These are phyloP conservation scores for Candida adriatica DNA, from an alignment of 805 yeast genomes.

Conservation along the genomic window DNA sequence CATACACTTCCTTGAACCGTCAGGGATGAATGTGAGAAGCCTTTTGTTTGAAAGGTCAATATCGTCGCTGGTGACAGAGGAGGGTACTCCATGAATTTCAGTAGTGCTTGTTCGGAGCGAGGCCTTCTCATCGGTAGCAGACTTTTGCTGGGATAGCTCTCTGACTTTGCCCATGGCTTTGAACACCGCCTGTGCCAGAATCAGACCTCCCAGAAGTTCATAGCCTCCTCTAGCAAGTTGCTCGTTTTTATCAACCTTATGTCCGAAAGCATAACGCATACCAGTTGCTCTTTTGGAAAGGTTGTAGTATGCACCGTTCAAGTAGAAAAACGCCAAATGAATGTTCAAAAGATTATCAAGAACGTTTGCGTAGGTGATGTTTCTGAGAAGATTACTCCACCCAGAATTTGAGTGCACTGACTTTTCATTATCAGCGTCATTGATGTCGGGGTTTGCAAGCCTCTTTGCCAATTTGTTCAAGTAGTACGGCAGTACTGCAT, in stretches of 20 bases:
- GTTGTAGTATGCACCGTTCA: constrained; percentile 76
- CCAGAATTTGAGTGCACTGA: constrained; percentile 8
- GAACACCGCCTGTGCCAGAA: constrained; percentile 45
- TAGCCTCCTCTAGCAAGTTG: constrained; percentile 50
- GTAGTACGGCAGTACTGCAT: constrained; percentile 57
- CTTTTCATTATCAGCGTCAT: constrained; percentile 15
- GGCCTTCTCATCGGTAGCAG: constrained; percentile 3
- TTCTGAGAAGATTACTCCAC: constrained; percentile 27
- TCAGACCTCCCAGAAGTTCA: constrained; percentile 63
- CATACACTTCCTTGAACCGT: constrained; percentile 68
- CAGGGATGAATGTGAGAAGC: constrained; percentile 62
- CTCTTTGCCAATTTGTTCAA: constrained; percentile 25
- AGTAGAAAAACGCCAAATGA: constrained; percentile 78
- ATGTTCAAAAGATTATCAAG: constrained; percentile 52
- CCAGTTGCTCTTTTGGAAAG: constrained; percentile 74
- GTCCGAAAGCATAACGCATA: constrained; percentile 70
- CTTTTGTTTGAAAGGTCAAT: constrained; percentile 52
- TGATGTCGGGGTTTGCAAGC: constrained; percentile 8
- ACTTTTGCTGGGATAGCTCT: constrained; percentile 1
- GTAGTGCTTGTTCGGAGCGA: constrained; percentile 7
- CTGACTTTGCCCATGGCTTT: constrained; percentile 25
- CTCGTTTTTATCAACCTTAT: constrained; percentile 39
- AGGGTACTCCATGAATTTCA: background rate
- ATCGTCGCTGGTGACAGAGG: constrained; percentile 12
- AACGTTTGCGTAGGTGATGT: constrained; percentile 27